Base-by-base conservation (phyloP, 2,329 filamentous ascomycete genomes). In the Sarocladium kiliense region DNA sequence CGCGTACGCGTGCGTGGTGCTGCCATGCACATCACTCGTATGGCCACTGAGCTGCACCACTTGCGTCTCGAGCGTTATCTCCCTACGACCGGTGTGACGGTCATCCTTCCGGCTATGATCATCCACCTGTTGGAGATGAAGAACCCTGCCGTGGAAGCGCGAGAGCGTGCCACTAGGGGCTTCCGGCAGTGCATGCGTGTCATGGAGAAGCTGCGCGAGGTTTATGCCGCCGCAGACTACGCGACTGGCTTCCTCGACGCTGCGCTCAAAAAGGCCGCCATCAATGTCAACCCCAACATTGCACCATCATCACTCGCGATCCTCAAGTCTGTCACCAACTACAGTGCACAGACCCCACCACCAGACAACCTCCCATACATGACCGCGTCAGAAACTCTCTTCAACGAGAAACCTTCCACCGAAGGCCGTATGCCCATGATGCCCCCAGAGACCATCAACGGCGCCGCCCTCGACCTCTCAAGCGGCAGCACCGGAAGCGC, bases 241-340 rank as follows among this genome's bases (percentile, higher is more conserved):
- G 91, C 91, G n/a, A 93, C 89, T 1, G 89, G 89, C 2, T 97
- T 97, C 74, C 79, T 97, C n/a, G 90, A 96, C 67, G 91, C 91
- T 1, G 91, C 91, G 1, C 88, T 96, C 59, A 86, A 89, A 59
- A 95, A 96, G 74, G 90, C 90, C 9, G 85, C 89, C 56, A 91
- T 94, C 59, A 85, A 89, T 55, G 76, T 91, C 37, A 81, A 72
- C 53, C 67, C 70, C 45, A 70, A 65, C 49, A 62, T 67, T 16
- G 63, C 65, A 4, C 67, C 65, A 14, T 63, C 67, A 19, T 65
- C 65, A n/a, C 62, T 67, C 39, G 64, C 63, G 25, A 68, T 72
- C 64, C 66, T 71, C 63, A 67, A 69, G 60, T 65, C 65, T 56
- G 63, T 72, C 21, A 64, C 69, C 26, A 68, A 73, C 3, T 71